Conservation (phyloP, 495 filamentous ascomycete genomes). For the Zalerion maritima region DNA sequence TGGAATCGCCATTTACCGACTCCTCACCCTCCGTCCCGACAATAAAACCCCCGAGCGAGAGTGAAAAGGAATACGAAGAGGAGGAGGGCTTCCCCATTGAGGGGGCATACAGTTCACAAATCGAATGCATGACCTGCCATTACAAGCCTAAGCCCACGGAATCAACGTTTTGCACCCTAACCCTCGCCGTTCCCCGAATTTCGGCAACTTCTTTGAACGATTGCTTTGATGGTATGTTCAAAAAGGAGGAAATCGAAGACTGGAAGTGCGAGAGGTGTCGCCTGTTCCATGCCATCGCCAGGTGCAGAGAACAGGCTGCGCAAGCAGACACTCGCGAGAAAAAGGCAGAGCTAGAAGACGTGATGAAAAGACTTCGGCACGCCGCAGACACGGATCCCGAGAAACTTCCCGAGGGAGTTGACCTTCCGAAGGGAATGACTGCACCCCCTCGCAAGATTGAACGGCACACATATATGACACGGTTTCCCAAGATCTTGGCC, state of each 20-base stretch:
- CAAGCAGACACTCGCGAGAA: constrained; percentile 29
- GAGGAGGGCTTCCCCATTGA: constrained; percentile 78
- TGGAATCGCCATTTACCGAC: too few species aligned
- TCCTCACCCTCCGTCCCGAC: too few species aligned
- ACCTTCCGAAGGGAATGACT: constrained; percentile 54
- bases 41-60: too few species aligned
- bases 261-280: constrained; percentile 90
- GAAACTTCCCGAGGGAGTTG: constrained; percentile 48
- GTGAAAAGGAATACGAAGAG: constrained; percentile 14
- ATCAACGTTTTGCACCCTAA: constrained; percentile 82
- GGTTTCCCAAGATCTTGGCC: constrained; percentile 76
- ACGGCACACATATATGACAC: constrained; percentile 68
- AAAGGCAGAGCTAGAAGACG: constrained; percentile 36
- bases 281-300: constrained; percentile 52
- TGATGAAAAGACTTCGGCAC: constrained; percentile 39
- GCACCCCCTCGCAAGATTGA: constrained; percentile 75
- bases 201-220: constrained; percentile 32
- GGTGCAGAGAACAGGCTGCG: constrained; percentile 30
- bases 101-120: constrained; percentile 75
- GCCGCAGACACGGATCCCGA: constrained; percentile 71
- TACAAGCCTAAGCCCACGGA: constrained; percentile 74
- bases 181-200: constrained; percentile 74
- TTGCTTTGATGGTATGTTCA: constrained; percentile 89
- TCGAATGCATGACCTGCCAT: constrained; percentile 77
- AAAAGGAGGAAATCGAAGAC: constrained; percentile 90